These are phyloP conservation scores for Galeopsis tetrahit DNA, from an alignment of 257 asterid species.

Conservation along the genomic window DNA sequence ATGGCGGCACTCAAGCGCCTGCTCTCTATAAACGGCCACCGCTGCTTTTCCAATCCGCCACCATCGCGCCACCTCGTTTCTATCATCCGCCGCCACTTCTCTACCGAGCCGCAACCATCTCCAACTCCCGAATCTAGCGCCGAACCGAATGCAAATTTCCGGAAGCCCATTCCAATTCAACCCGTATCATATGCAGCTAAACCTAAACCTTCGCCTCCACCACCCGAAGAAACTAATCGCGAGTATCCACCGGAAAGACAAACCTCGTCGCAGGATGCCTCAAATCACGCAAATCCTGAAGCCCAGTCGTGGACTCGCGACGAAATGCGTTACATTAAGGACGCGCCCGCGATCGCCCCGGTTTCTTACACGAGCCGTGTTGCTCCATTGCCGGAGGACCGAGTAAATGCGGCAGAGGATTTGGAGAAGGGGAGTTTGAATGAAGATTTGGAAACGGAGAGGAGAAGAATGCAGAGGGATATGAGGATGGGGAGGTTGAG, in stretches of 20 bases:
- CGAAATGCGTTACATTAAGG: constrained; percentile 83
- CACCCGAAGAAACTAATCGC: constrained; percentile 36
- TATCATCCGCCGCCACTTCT: constrained; percentile 48
- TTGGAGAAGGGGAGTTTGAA: constrained; percentile 34
- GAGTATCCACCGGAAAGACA: constrained; percentile 31
- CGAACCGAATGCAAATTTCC: constrained; percentile 40
- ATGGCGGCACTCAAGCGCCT: constrained; percentile 71
- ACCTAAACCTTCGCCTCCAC: constrained; percentile 53
- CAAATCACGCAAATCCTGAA: constrained; percentile 24
- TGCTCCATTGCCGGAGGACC: constrained; percentile 93
- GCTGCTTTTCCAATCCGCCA: constrained; percentile 40
- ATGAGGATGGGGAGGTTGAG: constrained; percentile 50
- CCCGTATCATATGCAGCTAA: constrained; percentile 70
- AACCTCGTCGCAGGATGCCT: constrained; percentile 19
- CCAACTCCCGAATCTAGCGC: constrained; percentile 37
- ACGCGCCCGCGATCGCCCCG: constrained; percentile 48
- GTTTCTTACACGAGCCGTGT: constrained; percentile 74
- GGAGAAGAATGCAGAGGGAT: constrained; percentile 56
- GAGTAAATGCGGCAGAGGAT: constrained; percentile 38
- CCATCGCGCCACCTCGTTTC: constrained; percentile 38
- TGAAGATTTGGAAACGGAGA: constrained; percentile 68
- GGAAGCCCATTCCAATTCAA: constrained; percentile 50
- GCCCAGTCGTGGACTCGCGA: constrained; percentile 62
- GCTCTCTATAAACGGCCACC: constrained; percentile 55
- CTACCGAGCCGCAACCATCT: constrained; percentile 44